These are phyloP conservation scores for Tolypocladium ophioglossoides DNA, from an alignment of 2,329 filamentous ascomycete genomes.

Conservation along the genomic window DNA sequence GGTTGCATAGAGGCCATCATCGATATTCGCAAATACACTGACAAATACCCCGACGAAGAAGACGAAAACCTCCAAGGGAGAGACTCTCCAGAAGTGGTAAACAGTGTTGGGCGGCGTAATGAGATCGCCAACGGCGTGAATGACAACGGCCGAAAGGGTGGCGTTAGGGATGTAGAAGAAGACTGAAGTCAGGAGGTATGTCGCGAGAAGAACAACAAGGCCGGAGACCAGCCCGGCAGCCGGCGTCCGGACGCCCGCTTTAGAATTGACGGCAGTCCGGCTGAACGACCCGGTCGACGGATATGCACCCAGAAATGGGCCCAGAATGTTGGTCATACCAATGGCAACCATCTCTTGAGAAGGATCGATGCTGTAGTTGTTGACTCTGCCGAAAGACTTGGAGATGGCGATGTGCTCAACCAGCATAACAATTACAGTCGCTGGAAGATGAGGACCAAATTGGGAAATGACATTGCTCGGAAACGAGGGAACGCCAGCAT, in stretches of 20 bases:
- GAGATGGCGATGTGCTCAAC: constrained; percentile 97
- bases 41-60: constrained; percentile 91
- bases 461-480: constrained; percentile 53
- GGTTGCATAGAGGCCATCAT: constrained; percentile 86
- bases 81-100: constrained; percentile 92
- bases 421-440: constrained; percentile 83
- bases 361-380: constrained; percentile 92
- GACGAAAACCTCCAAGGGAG: constrained; percentile 79
- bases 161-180: constrained; percentile 91
- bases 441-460: constrained; percentile 66
- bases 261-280: constrained; percentile 92
- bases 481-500: constrained; percentile 63
- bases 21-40: constrained; percentile 79
- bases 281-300: constrained; percentile 94
- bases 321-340: constrained; percentile 79
- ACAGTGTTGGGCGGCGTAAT: constrained; percentile 85
- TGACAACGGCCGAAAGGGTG: constrained; percentile 77
- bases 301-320: constrained; percentile 85
- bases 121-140: constrained; percentile 88
- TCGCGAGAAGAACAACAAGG: constrained; percentile 73
- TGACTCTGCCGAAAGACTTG: constrained; percentile 91
- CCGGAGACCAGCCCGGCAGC: constrained; percentile 86
- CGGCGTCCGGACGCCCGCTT: constrained; percentile 87
- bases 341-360: constrained; percentile 95
- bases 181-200: constrained; percentile 77